Percentiles rank a stretch among this genome's conserved stretches.
phyloP scores from a whole-genome alignment of 176 grass and related monocot genomes.

The Phoenix roebelenii region DNA sequence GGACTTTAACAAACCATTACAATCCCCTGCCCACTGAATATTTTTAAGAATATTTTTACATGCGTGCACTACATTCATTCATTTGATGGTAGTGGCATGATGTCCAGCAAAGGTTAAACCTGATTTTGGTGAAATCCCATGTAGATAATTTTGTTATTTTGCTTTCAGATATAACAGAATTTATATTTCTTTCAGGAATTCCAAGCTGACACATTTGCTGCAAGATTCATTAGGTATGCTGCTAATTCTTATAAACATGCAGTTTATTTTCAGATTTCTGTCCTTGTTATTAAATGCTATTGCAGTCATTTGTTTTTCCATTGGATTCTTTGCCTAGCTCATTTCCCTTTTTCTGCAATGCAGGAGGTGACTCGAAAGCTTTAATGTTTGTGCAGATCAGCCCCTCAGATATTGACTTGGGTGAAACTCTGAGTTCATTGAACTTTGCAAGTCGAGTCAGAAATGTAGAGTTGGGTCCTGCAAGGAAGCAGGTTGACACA shows the following conservation, averaged over 20 bases:
- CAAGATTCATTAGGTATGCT: conserved; percentile 90
- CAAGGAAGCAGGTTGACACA: conserved; percentile 83
- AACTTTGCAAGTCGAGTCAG: conserved; percentile 94
- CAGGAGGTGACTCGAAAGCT: conserved; percentile 87
- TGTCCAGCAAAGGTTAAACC: too few relatives aligned
- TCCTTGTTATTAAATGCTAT: too few relatives aligned
- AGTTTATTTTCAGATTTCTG: neutral
- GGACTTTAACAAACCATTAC: too few relatives aligned
- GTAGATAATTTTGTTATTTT: too few relatives aligned
- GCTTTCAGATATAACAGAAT: too few relatives aligned
- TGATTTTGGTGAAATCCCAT: too few relatives aligned
- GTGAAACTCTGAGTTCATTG: conserved; percentile 86
- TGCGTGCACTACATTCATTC: too few relatives aligned
- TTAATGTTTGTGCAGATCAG: conserved; percentile 99
- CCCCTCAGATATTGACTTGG: conserved; percentile 66
- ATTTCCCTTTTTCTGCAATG: neutral
- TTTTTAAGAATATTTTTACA: neutral
- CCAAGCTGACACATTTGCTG: conserved; percentile 87
- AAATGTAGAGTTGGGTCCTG: conserved; percentile 67
- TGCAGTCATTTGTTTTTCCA: too few relatives aligned
- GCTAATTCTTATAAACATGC: neutral
- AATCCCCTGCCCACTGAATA: too few relatives aligned
- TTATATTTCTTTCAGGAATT: conserved; percentile 53
- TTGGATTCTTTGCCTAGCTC: too few relatives aligned
- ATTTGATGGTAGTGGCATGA: too few relatives aligned